Evolutionary conservation across 2,329 filamentous ascomycete species (phyloP).

Genomic region (Aspergillus pseudoterreus): DNA sequence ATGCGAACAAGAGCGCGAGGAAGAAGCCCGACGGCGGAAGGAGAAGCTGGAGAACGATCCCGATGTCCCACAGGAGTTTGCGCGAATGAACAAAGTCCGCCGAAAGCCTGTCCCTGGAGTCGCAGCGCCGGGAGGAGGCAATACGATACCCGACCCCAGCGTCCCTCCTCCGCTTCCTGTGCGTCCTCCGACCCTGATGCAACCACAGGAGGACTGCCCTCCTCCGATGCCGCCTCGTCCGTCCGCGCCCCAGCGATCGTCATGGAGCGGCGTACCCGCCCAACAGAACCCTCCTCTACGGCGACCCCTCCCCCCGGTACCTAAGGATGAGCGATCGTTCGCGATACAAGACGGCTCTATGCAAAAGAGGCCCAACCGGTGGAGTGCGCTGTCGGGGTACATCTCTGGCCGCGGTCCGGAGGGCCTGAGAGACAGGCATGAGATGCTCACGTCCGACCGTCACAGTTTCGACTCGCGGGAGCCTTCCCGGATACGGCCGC

Average conservation of each 20-base stretch:
- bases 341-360: conserved; percentile 7
- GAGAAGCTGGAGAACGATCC: conserved; percentile 17
- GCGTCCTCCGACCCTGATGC: conserved; percentile 17
- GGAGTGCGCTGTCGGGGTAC: conserved; percentile 28
- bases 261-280: background rate
- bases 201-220: conserved; percentile 3
- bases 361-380: conserved; percentile 21
- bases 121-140: conserved; percentile 5
- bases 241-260: background rate
- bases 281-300: conserved; percentile 7
- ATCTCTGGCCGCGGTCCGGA: conserved; percentile 17
- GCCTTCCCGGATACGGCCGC: conserved; percentile 22
- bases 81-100: conserved; percentile 35
- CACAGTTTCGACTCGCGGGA: conserved; percentile 28
- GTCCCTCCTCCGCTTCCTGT: conserved; percentile 14
- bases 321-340: conserved; percentile 19
- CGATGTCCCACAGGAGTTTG: conserved; percentile 24
- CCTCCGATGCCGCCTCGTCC: conserved; percentile 14
- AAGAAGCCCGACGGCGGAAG: conserved; percentile 21
- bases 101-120: conserved; percentile 35
- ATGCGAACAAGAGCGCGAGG: conserved; percentile 35
- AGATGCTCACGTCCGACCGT: conserved; percentile 20
- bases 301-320: conserved; percentile 28
- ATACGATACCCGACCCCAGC: conserved; percentile 1
- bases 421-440: conserved; percentile 22